These are phyloP conservation scores for Lomentospora prolificans DNA, from an alignment of 2,329 filamentous ascomycete genomes.

Conservation along the genomic window DNA sequence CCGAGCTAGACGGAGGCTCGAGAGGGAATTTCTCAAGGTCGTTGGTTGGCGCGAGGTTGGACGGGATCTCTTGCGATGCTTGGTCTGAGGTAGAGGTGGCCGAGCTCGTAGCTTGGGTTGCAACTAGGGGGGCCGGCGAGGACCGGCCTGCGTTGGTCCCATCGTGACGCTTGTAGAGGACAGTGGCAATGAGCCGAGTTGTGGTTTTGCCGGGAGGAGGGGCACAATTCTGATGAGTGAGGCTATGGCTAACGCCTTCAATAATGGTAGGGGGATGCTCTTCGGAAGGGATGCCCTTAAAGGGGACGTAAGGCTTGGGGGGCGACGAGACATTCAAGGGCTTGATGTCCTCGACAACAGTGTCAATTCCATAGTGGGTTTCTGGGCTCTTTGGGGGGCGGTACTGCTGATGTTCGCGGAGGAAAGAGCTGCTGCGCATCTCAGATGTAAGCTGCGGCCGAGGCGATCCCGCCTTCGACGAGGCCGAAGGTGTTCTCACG, in stretches of 20 bases:
- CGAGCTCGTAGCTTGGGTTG: conserved; percentile 22
- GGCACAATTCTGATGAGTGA: conserved; percentile 55
- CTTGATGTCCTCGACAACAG: conserved; percentile 47
- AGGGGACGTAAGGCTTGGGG: conserved; percentile 20
- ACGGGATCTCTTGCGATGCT: conserved; percentile 21
- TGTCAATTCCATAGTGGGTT: conserved; percentile 52
- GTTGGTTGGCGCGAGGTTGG: conserved; percentile 50
- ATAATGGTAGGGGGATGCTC: conserved; percentile 50
- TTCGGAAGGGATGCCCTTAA: conserved; percentile 51
- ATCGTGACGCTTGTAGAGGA: conserved; percentile 46
- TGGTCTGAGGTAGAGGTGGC: conserved; percentile 21
- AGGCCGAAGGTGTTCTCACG: background rate
- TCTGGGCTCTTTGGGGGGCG: conserved; percentile 46
- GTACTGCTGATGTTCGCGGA: conserved; percentile 55
- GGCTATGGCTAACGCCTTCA: conserved; percentile 51
- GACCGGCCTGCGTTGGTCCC: conserved; percentile 16
- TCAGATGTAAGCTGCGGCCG: conserved; percentile 38
- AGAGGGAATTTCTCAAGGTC: conserved; percentile 50
- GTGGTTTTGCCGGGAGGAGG: conserved; percentile 36
- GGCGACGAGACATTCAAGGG: conserved; percentile 26
- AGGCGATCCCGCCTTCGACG: conserved; percentile 15
- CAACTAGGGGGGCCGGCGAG: conserved; percentile 13
- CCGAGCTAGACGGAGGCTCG: conserved; percentile 45
- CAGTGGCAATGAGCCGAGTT: conserved; percentile 48
- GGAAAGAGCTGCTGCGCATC: conserved; percentile 52